Evolutionary conservation across 768 basidiomycete species (phyloP), one percentile per base, ranked within the genome.

Genomic region (Lactarius vividus): DNA sequence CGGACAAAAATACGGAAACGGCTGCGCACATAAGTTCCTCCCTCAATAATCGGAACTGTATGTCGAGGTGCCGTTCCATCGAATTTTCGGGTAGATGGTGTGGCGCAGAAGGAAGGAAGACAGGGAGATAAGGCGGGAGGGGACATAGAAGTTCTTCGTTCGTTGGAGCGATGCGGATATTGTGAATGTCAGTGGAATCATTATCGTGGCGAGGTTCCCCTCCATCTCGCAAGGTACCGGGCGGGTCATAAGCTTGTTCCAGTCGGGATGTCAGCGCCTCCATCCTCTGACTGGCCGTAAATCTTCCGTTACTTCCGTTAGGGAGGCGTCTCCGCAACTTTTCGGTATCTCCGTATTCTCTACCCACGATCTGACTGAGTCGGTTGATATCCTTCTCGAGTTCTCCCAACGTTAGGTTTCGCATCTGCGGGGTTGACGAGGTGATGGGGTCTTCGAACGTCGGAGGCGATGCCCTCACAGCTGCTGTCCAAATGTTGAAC

Each of bases 21-120:
- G 31, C 39, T 9, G 73, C 84, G 29, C 70, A 88, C 84, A 82
- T 88, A 23, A 88, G 74, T 63, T 92, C 91, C 68, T 91, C 91
- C 44, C 91, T 79, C 40, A 92, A 76, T 0, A 92, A 79, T 39
- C 91, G 84, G 73, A 89, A 92, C 69, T 92, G 89, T 4, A 88
- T 82, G 63, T 93, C 91, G 15, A 91, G 75, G 26, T 87, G 77
- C 9, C 85, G 78, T 62, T 88, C 81, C 83, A 92, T 89, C 26
- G 84, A 84, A 18, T 80, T 80, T 2, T 74, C 67, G 0, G 83
- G 83, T 15, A 81, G 79, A 62, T 82, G 88, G 70, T 90, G 89
- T 0, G 88, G 89, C 0, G 88, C 89, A 2, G 77, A 79, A n/a
- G 77, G 80, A 1, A 87, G 72, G 68, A 83, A 87, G 0, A 81